These are phyloP conservation scores for Myriosclerotinia duriaeana DNA, from an alignment of 2,329 filamentous ascomycete genomes.

Conservation along the genomic window DNA sequence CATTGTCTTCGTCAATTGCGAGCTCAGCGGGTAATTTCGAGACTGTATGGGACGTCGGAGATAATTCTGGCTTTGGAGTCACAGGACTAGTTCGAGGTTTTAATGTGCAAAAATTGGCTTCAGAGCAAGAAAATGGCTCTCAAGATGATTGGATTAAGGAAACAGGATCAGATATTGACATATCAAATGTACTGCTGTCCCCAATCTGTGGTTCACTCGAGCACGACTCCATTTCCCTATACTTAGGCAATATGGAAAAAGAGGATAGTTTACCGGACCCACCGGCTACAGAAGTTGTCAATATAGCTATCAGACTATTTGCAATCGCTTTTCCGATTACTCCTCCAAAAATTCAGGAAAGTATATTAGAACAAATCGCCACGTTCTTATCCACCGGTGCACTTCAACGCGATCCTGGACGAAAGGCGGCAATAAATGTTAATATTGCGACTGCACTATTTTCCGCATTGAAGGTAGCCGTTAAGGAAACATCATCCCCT, in stretches of 20 bases:
- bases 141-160: conserved; percentile 53
- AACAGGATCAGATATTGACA: conserved; percentile 60
- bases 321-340: conserved; percentile 88
- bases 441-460: conserved; percentile 84
- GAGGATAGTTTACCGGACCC: conserved; percentile 63
- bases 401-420: conserved; percentile 80
- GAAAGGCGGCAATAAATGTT: conserved; percentile 86
- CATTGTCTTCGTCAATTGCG: conserved; percentile 86
- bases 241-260: conserved; percentile 55
- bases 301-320: conserved; percentile 90
- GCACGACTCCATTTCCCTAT: conserved; percentile 83
- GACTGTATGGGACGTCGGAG: conserved; percentile 89
- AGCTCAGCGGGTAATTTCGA: conserved; percentile 88
- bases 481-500: conserved; percentile 72
- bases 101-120: conserved; percentile 66
- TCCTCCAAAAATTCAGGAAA: conserved; percentile 89
- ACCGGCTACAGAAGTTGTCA: conserved; percentile 88
- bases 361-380: conserved; percentile 88
- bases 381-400: conserved; percentile 80
- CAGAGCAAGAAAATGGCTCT: conserved; percentile 59
- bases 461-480: conserved; percentile 77
- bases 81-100: conserved; percentile 81
- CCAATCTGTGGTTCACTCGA: conserved; percentile 83
- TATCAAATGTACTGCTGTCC: conserved; percentile 61
- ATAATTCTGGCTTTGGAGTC: conserved; percentile 93